A percentile compares a stretch with the other conserved stretches of the same genome.
These are phyloP conservation scores for Trichoderma reesei DNA, from an alignment of 495 filamentous ascomycete genomes.

Conservation along the genomic window DNA sequence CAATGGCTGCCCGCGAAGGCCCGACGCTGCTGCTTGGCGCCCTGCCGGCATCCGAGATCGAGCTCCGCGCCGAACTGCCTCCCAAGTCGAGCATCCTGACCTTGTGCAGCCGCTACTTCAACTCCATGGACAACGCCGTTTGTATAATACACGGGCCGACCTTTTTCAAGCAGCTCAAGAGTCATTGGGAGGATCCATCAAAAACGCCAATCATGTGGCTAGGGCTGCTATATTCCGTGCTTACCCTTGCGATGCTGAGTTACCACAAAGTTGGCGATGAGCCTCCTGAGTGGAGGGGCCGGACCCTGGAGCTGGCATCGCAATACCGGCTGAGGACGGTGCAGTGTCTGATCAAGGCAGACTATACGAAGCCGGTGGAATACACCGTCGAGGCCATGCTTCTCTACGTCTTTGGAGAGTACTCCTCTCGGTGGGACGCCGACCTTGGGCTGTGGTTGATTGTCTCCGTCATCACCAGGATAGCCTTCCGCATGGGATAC, in stretches of 20 bases:
- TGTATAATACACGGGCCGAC: constrained; percentile 80
- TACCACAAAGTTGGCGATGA: constrained; percentile 87
- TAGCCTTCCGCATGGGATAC: constrained; percentile 92
- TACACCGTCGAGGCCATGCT: constrained; percentile 85
- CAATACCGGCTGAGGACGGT: constrained; percentile 75
- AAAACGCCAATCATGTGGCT: constrained; percentile 82
- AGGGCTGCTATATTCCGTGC: constrained; percentile 75
- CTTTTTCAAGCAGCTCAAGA: constrained; percentile 78
- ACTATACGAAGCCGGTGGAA: constrained; percentile 78
- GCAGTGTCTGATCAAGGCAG: constrained; percentile 76
- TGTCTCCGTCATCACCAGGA: constrained; percentile 65
- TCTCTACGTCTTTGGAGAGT: constrained; percentile 76
- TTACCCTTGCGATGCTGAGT: constrained; percentile 84
- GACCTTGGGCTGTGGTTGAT: constrained; percentile 78
- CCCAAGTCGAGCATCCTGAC: constrained; percentile 72
- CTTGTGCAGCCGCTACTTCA: constrained; percentile 64
- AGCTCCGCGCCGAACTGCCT: constrained; percentile 72
- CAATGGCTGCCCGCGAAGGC: constrained; percentile 45
- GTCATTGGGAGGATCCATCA: constrained; percentile 77
- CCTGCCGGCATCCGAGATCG: constrained; percentile 56
- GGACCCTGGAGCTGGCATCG: constrained; percentile 65
- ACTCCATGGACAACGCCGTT: constrained; percentile 41
- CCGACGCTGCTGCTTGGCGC: constrained; percentile 69
- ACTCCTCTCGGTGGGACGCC: constrained; percentile 64
- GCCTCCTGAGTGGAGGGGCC: constrained; percentile 69